A percentile compares a stretch with the other conserved stretches of the same genome.
phyloP scores from a whole-genome alignment of 805 yeast species.

The Yamadazyma ubonensis region DNA sequence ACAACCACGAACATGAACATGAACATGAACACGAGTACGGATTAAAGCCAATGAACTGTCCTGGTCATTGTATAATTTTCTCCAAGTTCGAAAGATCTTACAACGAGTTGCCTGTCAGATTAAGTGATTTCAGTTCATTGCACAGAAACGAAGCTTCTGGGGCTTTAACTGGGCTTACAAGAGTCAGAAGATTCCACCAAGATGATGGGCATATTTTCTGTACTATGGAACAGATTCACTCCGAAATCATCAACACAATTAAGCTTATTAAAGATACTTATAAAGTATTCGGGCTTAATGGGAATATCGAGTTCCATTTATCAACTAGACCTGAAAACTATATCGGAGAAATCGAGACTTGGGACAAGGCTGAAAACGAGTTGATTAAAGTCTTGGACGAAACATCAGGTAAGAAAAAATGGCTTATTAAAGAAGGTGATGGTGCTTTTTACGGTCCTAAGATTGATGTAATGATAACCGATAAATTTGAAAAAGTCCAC shows the following conservation, averaged over 20 bases:
- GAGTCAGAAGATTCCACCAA: slow-evolving; percentile 94
- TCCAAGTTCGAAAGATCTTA: slow-evolving; percentile 74
- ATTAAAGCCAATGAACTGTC: slow-evolving; percentile 93
- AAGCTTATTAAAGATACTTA: slow-evolving; percentile 75
- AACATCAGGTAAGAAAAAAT: slow-evolving; percentile 47
- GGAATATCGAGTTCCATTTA: slow-evolving; percentile 58
- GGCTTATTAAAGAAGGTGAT: slow-evolving; percentile 85
- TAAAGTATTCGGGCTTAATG: slow-evolving; percentile 58
- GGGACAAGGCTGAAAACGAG: slow-evolving; percentile 80
- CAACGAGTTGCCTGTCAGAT: slow-evolving; percentile 81
- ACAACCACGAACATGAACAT: slow-evolving; percentile 5
- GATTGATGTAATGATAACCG: slow-evolving; percentile 81
- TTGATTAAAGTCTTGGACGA: slow-evolving; percentile 58
- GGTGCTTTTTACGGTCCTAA: slow-evolving; percentile 98
- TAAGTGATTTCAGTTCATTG: slow-evolving; percentile 85
- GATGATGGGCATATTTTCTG: slow-evolving; percentile 98
- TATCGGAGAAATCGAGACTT: slow-evolving; percentile 73
- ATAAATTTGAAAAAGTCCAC: slow-evolving; percentile 75
- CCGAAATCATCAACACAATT: slow-evolving; percentile 72
- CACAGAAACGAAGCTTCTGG: slow-evolving; percentile 96
- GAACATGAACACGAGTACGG: slow-evolving; percentile 48
- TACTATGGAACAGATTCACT: slow-evolving; percentile 66
- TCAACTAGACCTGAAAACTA: slow-evolving; percentile 76
- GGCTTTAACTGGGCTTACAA: slow-evolving; percentile 85
- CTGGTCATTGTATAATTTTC: slow-evolving; percentile 89